Conservation (phyloP, 2,329 filamentous ascomycete genomes). For the Pseudogymnoascus sp. region DNA sequence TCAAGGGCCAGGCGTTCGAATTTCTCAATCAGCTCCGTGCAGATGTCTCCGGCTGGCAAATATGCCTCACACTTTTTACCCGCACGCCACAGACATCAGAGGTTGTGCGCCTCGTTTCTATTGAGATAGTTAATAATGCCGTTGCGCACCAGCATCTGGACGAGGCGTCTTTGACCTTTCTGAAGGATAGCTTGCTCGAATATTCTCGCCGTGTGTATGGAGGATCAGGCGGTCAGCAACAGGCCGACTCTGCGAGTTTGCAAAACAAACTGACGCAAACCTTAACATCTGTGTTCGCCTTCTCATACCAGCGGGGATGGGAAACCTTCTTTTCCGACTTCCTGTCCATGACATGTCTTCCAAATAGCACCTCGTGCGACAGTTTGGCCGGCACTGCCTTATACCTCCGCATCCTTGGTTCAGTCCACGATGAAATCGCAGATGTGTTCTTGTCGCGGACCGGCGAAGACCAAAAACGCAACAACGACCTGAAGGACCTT, state of each 20-base stretch:
- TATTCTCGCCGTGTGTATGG: conserved; percentile 75
- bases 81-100: conserved; percentile 69
- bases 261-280: conserved; percentile 98
- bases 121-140: conserved; percentile 90
- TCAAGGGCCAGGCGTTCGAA: conserved; percentile 76
- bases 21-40: conserved; percentile 71
- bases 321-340: conserved; percentile 87
- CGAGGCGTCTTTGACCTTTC: conserved; percentile 58
- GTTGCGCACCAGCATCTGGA: conserved; percentile 75
- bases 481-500: conserved; percentile 84
- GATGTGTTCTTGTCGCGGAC: conserved; percentile 80
- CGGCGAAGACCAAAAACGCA: conserved; percentile 70
- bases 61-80: conserved; percentile 79
- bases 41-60: conserved; percentile 82
- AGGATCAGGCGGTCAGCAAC: conserved; percentile 41
- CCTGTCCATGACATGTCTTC: conserved; percentile 60
- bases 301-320: conserved; percentile 81
- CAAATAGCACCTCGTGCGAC: conserved; percentile 52
- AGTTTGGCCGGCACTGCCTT: conserved; percentile 72
- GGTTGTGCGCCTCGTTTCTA: conserved; percentile 76
- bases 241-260: conserved; percentile 64
- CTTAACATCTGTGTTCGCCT: conserved; percentile 85
- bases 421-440: conserved; percentile 94
- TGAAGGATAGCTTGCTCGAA: conserved; percentile 73
- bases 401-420: conserved; percentile 80